Conservation (phyloP, 2,329 filamentous ascomycete genomes). For the Neobulgaria alba region DNA sequence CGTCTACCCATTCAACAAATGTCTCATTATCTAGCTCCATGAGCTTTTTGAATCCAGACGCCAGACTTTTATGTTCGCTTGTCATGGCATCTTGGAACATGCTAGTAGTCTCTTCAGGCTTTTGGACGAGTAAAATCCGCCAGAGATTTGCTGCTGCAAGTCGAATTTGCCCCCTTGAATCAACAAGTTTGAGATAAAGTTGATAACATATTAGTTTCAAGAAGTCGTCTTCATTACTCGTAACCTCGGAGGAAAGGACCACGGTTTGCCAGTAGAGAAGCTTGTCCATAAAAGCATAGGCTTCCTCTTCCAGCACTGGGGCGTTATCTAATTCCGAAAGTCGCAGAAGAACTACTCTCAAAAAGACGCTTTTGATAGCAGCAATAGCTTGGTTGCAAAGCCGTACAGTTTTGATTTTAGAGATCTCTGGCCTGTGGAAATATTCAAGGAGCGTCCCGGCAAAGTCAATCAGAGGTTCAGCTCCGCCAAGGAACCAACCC, state of each 20-base stretch:
- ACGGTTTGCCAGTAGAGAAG: slow-evolving; percentile 95
- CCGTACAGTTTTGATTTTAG: slow-evolving; percentile 76
- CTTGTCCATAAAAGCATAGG: slow-evolving; percentile 68
- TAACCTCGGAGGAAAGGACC: slow-evolving; percentile 66
- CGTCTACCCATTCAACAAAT: slow-evolving; percentile 82
- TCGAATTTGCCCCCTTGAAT: slow-evolving; percentile 57
- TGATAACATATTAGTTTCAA: slow-evolving; percentile 86
- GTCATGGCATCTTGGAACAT: slow-evolving; percentile 66
- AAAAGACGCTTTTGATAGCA: slow-evolving; percentile 66
- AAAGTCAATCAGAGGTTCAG: slow-evolving; percentile 76
- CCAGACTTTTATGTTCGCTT: slow-evolving; percentile 62
- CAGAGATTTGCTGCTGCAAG: slow-evolving; percentile 74
- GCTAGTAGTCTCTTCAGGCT: slow-evolving; percentile 69
- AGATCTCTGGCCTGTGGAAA: slow-evolving; percentile 75
- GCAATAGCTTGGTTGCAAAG: slow-evolving; percentile 78
- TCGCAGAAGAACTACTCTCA: slow-evolving; percentile 69
- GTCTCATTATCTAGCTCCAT: slow-evolving; percentile 83
- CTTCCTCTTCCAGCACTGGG: slow-evolving; percentile 50
- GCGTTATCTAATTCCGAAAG: slow-evolving; percentile 75
- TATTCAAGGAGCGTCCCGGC: slow-evolving; percentile 80
- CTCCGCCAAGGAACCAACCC: slow-evolving; percentile 90
- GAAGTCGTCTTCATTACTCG: slow-evolving; percentile 66
- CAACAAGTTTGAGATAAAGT: slow-evolving; percentile 81
- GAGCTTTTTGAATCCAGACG: slow-evolving; percentile 71
- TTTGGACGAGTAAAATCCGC: slow-evolving; percentile 89